Evolutionary conservation across 2,329 filamentous ascomycete genomes (phyloP), one percentile per base, ranked within the genome.

Genomic region (Sporothrix curviconia): DNA sequence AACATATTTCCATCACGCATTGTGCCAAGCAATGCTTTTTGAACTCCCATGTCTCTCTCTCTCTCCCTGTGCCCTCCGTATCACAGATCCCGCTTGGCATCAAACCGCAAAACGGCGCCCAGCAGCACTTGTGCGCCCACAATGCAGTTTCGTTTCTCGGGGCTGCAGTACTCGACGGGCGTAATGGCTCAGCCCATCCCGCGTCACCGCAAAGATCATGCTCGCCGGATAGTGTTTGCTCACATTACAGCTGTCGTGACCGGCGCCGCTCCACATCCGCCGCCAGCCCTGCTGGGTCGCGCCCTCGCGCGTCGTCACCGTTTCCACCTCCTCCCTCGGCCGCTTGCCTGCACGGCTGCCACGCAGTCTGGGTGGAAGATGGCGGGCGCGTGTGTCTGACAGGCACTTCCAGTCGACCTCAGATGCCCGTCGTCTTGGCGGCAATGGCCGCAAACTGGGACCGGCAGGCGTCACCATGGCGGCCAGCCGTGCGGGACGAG

Each of bases 291-390:
- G n/a, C n/a, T n/a, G n/a, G n/a, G n/a, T n/a, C n/a, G n/a, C n/a
- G n/a, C n/a, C n/a, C n/a, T n/a, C n/a, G n/a, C 22, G 28, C 15
- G n/a, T 51, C 34, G n/a, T 15, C 28, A 11, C 28, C 15, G 3
- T 36, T n/a, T 3, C 28, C 32, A 11, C 52, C 32, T 7, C n/a
- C 7, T 1, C 25, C 59, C 5, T 55, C 58, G 0, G 85, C 83
- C n/a, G 85, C 82, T n/a, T 40, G 80, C 74, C 54, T 79, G 74
- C 4, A 90, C 84, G 40, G 83, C 85, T 1, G 72, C 68, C 56
- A 91, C 84, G 66, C 87, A 90, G 62, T 84, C 81, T 6, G 76
- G 68, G 64, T 90, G 76, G 70, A 91, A 91, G 25, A 76, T 74
- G 0, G 84, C 80, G 0, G 84, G 83, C 0, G 80, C 77, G 4